A percentile compares a stretch with the other conserved stretches of the same genome.
Evolutionary conservation across 2,329 filamentous ascomycete species (phyloP).

Genomic region (Colletotrichum ledebouriae): DNA sequence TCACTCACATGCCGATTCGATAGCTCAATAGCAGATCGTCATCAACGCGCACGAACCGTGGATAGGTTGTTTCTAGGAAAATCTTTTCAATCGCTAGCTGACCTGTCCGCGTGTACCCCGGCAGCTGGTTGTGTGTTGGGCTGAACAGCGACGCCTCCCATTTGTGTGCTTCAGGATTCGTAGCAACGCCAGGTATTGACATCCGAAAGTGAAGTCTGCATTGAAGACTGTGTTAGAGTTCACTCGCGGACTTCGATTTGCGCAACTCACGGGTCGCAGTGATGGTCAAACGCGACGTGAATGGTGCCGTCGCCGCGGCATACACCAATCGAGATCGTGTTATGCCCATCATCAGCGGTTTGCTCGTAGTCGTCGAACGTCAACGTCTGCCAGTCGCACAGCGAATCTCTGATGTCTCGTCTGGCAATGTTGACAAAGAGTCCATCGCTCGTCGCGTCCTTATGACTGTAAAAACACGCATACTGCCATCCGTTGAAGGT

Average conservation of each 20-base stretch:
- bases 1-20: conserved; percentile 39
- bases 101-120: conserved; percentile 33
- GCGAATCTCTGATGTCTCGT: conserved; percentile 1
- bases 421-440: conserved; percentile 34
- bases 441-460: conserved; percentile 14
- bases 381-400: conserved; percentile 29
- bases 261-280: conserved; percentile 37
- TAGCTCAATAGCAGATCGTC: conserved; percentile 34
- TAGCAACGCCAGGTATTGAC: conserved; percentile 30
- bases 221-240: no score
- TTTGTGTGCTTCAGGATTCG: conserved; percentile 15
- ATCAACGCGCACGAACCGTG: conserved; percentile 29
- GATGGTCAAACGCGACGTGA: conserved; percentile 38
- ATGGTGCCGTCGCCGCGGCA: conserved; percentile 34
- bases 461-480: conserved; percentile 33
- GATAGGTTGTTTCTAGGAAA: conserved; percentile 37
- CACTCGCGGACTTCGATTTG: rapidly evolving
- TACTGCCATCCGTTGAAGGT: conserved; percentile 40
- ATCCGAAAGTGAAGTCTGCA: conserved; percentile 35
- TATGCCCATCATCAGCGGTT: conserved; percentile 40
- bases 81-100: conserved; percentile 37
- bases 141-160: conserved; percentile 37
- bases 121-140: conserved; percentile 35
- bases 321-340: conserved; percentile 38
- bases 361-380: conserved; percentile 37